A percentile compares a stretch with the other conserved stretches of the same genome.
phyloP scores from a whole-genome alignment of 306 rosid species.

The Psophocarpus tetragonolobus region DNA sequence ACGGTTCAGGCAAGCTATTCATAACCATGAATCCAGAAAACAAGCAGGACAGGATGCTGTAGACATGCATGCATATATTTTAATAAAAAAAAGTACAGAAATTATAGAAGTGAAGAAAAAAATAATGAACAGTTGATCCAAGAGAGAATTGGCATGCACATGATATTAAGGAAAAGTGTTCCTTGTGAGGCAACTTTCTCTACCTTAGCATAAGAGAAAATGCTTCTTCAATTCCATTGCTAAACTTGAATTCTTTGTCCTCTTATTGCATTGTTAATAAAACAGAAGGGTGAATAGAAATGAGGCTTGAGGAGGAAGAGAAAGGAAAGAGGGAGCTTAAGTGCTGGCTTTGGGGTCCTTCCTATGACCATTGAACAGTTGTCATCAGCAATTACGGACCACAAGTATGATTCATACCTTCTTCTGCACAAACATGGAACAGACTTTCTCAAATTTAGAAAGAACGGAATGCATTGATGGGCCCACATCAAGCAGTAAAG shows the following conservation, averaged over 20 bases:
- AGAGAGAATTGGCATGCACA: slow-evolving; percentile 33
- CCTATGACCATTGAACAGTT: slow-evolving; percentile 47
- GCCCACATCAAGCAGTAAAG: slow-evolving; percentile 88
- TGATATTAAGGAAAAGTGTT: not conserved
- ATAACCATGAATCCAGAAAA: slow-evolving; percentile 22
- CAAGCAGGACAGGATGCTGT: too few species aligned
- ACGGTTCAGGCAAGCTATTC: slow-evolving; percentile 10
- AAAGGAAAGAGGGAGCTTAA: slow-evolving; percentile 18
- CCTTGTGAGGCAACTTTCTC: slow-evolving; percentile 6
- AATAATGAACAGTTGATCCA: not conserved
- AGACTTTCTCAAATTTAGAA: slow-evolving; percentile 73
- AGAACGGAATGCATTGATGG: slow-evolving; percentile 82
- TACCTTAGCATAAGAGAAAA: slow-evolving; percentile 43
- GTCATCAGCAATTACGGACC: slow-evolving; percentile 56
- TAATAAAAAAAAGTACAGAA: slow-evolving; percentile 2
- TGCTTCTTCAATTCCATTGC: slow-evolving; percentile 12
- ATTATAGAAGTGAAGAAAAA: not conserved
- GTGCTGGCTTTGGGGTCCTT: slow-evolving; percentile 31
- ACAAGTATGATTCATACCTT: slow-evolving; percentile 61
- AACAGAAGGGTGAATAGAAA: not conserved
- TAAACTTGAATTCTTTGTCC: not conserved
- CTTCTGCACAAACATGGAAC: slow-evolving; percentile 71
- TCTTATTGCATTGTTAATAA: slow-evolving; percentile 32
- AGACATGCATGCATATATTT: slow-evolving; percentile 58
- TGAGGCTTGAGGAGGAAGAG: too few species aligned